Conservation (phyloP, 306 rosid genomes). For the Prunus salicina region DNA sequence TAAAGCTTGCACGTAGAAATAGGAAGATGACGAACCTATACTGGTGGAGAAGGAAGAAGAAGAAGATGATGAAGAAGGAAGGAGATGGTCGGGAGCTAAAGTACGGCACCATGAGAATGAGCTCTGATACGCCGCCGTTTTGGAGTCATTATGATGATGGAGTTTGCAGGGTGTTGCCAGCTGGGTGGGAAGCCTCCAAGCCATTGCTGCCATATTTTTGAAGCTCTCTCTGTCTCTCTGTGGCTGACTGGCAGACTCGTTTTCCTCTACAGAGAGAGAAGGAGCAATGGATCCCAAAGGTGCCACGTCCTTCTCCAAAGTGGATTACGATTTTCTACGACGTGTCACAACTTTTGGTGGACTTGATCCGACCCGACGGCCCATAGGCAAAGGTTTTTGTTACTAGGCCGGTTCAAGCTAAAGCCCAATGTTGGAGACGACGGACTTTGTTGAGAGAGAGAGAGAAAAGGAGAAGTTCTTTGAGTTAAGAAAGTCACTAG, state of each 20-base stretch:
- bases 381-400: too few species aligned
- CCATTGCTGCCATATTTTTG: conserved; percentile 40
- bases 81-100: conserved; percentile 32
- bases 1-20: neutral
- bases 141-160: conserved; percentile 10
- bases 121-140: neutral
- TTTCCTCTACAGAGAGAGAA: neutral
- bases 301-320: conserved; percentile 48
- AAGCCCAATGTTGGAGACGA: neutral
- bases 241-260: neutral
- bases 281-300: conserved; percentile 20
- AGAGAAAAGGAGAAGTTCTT: too few species aligned
- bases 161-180: conserved; percentile 33
- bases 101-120: conserved; percentile 48
- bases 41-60: conserved; percentile 28
- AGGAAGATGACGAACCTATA: conserved; percentile 1
- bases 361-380: neutral
- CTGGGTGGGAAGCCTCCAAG: conserved; percentile 51
- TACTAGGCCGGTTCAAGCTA: neutral
- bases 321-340: conserved; percentile 33
- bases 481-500: too few species aligned
- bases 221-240: neutral
- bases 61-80: conserved; percentile 19
- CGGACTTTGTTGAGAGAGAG: too few species aligned
- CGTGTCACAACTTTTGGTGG: conserved; percentile 21